Evolutionary conservation across 2,329 filamentous ascomycete genomes (phyloP).

Genomic region (Neonectria punicea): DNA sequence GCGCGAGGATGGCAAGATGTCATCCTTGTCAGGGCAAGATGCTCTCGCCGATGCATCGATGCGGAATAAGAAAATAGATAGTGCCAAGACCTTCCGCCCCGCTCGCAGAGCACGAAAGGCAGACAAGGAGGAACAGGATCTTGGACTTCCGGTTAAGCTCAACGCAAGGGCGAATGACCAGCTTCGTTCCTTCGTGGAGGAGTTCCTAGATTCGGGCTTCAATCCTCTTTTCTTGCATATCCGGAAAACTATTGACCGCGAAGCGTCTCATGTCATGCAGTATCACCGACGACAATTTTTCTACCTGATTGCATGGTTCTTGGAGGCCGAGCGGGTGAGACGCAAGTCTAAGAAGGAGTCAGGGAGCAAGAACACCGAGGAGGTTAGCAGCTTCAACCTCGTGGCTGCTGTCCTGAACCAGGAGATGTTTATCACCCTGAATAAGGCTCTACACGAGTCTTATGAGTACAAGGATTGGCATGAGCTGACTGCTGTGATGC

Average conservation of each 20-base stretch:
- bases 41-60: slow-evolving; percentile 78
- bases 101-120: slow-evolving; percentile 72
- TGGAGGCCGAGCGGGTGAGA: slow-evolving; percentile 83
- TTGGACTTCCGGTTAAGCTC: slow-evolving; percentile 78
- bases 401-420: slow-evolving; percentile 92
- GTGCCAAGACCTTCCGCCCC: slow-evolving; percentile 88
- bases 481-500: slow-evolving; percentile 87
- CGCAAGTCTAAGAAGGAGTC: slow-evolving; percentile 67
- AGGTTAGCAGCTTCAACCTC: slow-evolving; percentile 82
- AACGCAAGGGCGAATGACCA: slow-evolving; percentile 79
- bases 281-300: slow-evolving; percentile 89
- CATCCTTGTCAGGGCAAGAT: slow-evolving; percentile 89
- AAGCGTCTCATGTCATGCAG: slow-evolving; percentile 82
- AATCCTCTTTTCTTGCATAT: slow-evolving; percentile 90
- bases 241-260: slow-evolving; percentile 88
- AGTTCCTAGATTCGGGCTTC: slow-evolving; percentile 95
- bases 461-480: slow-evolving; percentile 88
- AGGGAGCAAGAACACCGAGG: slow-evolving; percentile 58
- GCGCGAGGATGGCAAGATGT: slow-evolving; percentile 83
- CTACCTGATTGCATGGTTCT: slow-evolving; percentile 92
- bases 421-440: slow-evolving; percentile 91
- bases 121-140: slow-evolving; percentile 75
- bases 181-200: slow-evolving; percentile 84
- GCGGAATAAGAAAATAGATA: slow-evolving; percentile 89
- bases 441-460: slow-evolving; percentile 81